Conservation (phyloP, 768 basidiomycete species). For the Leccinum barrowsii region DNA sequence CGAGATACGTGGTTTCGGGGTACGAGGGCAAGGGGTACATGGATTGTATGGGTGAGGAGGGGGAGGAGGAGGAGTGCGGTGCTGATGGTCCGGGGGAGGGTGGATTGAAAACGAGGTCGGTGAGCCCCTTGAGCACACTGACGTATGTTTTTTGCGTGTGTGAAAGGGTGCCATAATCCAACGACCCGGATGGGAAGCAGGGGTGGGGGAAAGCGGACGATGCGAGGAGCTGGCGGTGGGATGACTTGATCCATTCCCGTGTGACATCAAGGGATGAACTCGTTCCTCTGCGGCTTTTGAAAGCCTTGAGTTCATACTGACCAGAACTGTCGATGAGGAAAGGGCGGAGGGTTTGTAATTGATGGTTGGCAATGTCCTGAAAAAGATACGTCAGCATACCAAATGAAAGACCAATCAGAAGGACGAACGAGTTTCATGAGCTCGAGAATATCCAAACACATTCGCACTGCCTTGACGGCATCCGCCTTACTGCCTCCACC, state of each 20-base stretch:
- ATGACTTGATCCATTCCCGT: conserved; percentile 60
- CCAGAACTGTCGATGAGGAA: conserved; percentile 79
- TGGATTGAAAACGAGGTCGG: conserved; percentile 63
- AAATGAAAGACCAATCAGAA: conserved; percentile 12
- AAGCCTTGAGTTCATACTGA: conserved; percentile 74
- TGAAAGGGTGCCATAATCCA: conserved; percentile 45
- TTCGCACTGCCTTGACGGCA: conserved; percentile 68
- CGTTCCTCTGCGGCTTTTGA: conserved; percentile 54
- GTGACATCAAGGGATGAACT: conserved; percentile 50
- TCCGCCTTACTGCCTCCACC: conserved; percentile 54
- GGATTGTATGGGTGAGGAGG: conserved; percentile 30
- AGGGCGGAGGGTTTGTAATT: conserved; percentile 89
- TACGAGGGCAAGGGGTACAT: conserved; percentile 40
- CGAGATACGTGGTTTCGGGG: conserved; percentile 82
- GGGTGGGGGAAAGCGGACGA: conserved; percentile 43
- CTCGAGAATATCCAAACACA: conserved; percentile 89
- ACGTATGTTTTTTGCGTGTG: conserved; percentile 46
- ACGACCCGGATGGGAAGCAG: conserved; percentile 37
- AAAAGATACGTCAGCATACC: conserved; percentile 20
- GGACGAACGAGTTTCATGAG: conserved; percentile 88
- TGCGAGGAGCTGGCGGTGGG: conserved; percentile 45
- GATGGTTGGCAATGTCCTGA: conserved; percentile 96
- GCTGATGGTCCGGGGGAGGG: conserved; percentile 37
- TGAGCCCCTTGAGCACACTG: conserved; percentile 54
- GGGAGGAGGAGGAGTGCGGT: conserved; percentile 16